Base-by-base conservation (phyloP, 164 flowering plant genomes). In the Magnolia sinica region DNA sequence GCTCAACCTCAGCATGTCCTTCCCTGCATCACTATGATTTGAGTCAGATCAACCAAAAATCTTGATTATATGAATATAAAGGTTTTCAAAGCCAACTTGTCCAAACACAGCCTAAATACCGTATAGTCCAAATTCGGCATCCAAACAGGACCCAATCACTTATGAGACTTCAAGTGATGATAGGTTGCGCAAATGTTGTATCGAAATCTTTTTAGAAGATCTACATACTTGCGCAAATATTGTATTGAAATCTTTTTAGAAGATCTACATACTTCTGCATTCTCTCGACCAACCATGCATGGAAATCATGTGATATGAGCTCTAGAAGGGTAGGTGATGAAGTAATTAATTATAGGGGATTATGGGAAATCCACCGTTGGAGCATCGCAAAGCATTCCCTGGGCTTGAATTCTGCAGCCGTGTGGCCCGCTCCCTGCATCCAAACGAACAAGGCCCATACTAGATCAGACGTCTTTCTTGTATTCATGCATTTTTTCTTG, bases 341-440 rank as follows among this genome's bases (percentile, higher is more conserved):
- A 55, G 14, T 64, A 7, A 7, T 19, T 64, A 7, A 7, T 19
- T 73, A 79, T 55, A 71, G 67, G 45, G 73, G 70, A 74, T 49
- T 51, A 55, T 66, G 23, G 19, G 74, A 74, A 50, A 55, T 52
- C 81, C 81, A 79, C 24, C 78, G 65, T 14, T 51, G 58, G 20
- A 79, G 31, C 77, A 75, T 79, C 0, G 31, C 27, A 10, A 65
- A 75, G 74, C 77, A 79, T 55, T 79, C 72, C 58, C 71, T 79
- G 14, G 77, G 77, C 49, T 2, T 19, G 67, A 29, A 75, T 50
- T 55, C 65, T 20, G 78, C 72, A 71, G 81, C 78, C 5, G 71
- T 75, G 66, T 75, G 81, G 5, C 81, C 81, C 2, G 50, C 77
- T 64, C 81, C 81, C 81, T 79, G 61, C 67, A 61, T 7, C 69